Evolutionary conservation across 2,329 filamentous ascomycete genomes (phyloP), one percentile per base, ranked within the genome.

Genomic region (Lasiodiplodia sp.): DNA sequence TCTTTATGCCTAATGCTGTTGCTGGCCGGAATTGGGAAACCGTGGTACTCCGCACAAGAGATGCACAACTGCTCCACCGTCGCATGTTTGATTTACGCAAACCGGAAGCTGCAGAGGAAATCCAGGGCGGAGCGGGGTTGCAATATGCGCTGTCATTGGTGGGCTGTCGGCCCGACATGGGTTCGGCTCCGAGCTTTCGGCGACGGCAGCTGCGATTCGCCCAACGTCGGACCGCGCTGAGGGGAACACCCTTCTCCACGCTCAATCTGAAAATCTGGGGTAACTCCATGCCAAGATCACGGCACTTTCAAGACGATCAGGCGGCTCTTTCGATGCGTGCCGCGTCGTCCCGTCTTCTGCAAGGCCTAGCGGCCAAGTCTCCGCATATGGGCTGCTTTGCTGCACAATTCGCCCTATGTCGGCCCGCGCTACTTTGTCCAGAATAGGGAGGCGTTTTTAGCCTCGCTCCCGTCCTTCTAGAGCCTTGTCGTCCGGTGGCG

Each of bases 231-330:
- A 38, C 57, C 57, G 57, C 18, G n/a, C 5, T 60, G 38, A 6
- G 18, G 18, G 25, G n/a, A n/a, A 10, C 44, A 21, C 44, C 18
- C 16, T 23, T 51, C 58, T 44, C 40, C 58, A 14, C 25, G 11
- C 21, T 38, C 14, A 31, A 47, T 38, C 31, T 31, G 60, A 34
- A 64, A 64, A 64, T 64, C 60, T 49, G 60, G 60, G 60, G 60
- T 64, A 64, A 49, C 60, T 52, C 28, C 28, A 49, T n/a, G 60
- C 60, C 47, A 64, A 64, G 44, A 18, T 7, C n/a, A 31, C 23
- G 28, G 44, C 31, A 4, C 23, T 2, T n/a, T 25, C 47, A 52
- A 38, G 44, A 11, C 40, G 28, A 37, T 38, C 60, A 51, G 37
- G 60, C 60, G 60, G 60, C 60, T 64, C 60, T 38, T 23, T 28